Evolutionary conservation across 306 rosid species (phyloP).

Genomic region (Quercus glauca): DNA sequence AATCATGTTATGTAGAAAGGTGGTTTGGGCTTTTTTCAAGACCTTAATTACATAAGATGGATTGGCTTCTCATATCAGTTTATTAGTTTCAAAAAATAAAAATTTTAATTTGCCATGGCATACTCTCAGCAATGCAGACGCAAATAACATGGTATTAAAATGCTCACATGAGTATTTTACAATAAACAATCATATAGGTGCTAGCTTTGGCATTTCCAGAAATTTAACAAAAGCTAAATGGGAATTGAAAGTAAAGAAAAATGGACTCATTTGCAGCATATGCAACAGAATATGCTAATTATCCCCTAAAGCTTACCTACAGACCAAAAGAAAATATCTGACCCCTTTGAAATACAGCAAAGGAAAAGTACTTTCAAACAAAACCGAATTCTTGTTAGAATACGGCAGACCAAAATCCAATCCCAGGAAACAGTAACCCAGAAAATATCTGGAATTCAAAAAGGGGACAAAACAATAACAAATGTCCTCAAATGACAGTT

Average conservation of each 20-base stretch:
- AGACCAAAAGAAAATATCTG: not conserved
- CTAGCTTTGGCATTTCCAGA: not conserved
- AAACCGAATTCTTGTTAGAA: slow-evolving; percentile 11
- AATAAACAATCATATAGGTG: not conserved
- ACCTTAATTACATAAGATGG: no score
- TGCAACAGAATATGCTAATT: not conserved
- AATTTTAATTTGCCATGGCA: no score
- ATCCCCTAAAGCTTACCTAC: not conserved
- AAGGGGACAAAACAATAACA: slow-evolving; percentile 5
- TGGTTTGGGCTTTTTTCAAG: no score
- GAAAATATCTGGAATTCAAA: not conserved
- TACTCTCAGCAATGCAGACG: no score
- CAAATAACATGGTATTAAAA: not conserved
- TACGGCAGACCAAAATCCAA: not conserved
- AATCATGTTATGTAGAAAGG: no score
- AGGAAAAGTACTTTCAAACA: not conserved
- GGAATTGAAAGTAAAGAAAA: not conserved
- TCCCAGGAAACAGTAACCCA: not conserved
- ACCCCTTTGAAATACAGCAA: not conserved
- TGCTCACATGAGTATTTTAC: not conserved
- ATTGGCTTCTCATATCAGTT: no score
- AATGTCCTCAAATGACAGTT: slow-evolving; percentile 19
- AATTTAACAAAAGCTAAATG: not conserved
- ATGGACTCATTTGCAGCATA: not conserved
- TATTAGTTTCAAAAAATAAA: no score